phyloP scores from a whole-genome alignment of 2,329 filamentous ascomycete species.

The Stemphylium lycopersici region DNA sequence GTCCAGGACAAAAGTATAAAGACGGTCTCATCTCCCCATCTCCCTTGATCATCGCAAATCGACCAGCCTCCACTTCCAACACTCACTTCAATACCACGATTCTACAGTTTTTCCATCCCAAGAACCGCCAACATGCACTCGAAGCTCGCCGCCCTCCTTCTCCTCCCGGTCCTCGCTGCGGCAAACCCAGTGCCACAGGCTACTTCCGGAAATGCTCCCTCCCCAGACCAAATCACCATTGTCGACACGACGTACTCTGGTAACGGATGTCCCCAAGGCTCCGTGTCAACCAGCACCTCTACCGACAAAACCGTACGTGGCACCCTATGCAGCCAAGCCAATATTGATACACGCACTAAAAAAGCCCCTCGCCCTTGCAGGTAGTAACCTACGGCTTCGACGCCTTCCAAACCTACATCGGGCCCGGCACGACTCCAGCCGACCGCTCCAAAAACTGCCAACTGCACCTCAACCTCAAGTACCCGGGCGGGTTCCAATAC shows the following conservation, averaged over 20 bases:
- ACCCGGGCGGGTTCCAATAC: constrained; percentile 49
- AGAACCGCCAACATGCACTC: constrained; percentile 34
- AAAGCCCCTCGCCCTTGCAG: constrained; percentile 21
- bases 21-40: constrained; percentile 13
- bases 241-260: constrained; percentile 40
- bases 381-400: constrained; percentile 46
- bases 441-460: constrained; percentile 48
- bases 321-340: not conserved
- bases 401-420: constrained; percentile 45
- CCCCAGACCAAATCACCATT: constrained; percentile 38
- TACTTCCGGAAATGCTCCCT: constrained; percentile 17
- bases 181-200: constrained; percentile 34
- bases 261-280: constrained; percentile 45
- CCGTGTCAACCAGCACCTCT: constrained; percentile 41
- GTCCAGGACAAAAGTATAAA: constrained; percentile 33
- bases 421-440: constrained; percentile 32
- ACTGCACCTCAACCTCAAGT: constrained; percentile 45
- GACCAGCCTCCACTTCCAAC: constrained; percentile 26
- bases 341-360: constrained; percentile 3
- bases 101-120: constrained; percentile 1
- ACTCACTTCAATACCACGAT: constrained; percentile 9
- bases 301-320: constrained; percentile 41
- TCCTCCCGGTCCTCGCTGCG: constrained; percentile 38
- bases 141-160: constrained; percentile 35
- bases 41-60: constrained; percentile 34